Conservation (phyloP, 148 eudicot species). For the Pouteria glomerata region DNA sequence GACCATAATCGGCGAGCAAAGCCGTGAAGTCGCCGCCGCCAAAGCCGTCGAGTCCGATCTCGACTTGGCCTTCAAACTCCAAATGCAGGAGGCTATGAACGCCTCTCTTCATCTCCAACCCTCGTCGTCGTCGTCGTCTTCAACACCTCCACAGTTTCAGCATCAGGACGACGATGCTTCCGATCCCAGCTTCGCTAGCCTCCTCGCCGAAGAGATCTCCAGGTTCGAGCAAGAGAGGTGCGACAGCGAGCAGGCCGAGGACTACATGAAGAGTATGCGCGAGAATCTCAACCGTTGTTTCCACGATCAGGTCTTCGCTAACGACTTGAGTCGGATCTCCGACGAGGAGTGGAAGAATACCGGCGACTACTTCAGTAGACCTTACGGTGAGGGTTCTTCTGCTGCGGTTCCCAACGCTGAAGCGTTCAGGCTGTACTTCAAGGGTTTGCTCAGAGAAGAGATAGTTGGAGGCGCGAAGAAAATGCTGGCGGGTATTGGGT, state of each 20-base stretch:
- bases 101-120: conserved; percentile 44
- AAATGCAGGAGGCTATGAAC: conserved; percentile 57
- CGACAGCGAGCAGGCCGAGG: conserved; percentile 23
- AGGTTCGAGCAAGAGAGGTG: conserved; percentile 25
- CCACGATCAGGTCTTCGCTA: conserved; percentile 50
- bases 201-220: not conserved
- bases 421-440: conserved; percentile 43
- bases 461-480: conserved; percentile 15
- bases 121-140: conserved; percentile 26
- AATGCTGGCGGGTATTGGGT: conserved; percentile 37
- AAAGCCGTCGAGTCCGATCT: conserved; percentile 46
- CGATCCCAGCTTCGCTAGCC: not conserved
- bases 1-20: conserved; percentile 29
- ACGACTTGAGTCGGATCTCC: conserved; percentile 26
- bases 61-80: conserved; percentile 49
- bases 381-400: conserved; percentile 35
- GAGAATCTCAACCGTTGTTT: conserved; percentile 33
- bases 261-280: conserved; percentile 16
- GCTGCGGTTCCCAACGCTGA: not conserved
- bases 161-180: not conserved
- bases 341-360: conserved; percentile 38
- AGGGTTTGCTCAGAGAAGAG: conserved; percentile 52
- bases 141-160: not conserved
- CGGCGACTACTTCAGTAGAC: conserved; percentile 33
- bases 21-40: conserved; percentile 28